These are phyloP conservation scores for sweet orange (Citrus sinensis) DNA, from an alignment of 345 rosid genomes.

Conservation along the genomic window DVS_A1.0 CM039169.1:4552001-4552500, in stretches of 20 bases:
- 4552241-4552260: background rate
- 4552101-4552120: background rate
- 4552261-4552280: background rate
- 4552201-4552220: background rate
- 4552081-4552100: background rate
- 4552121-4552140: background rate
- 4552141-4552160: background rate
- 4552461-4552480: background rate
- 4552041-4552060: background rate
- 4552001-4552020: slow-evolving; percentile 47
- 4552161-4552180: background rate
- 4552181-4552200: background rate
- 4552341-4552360: slow-evolving; percentile 99
- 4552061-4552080: background rate
- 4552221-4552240: background rate
- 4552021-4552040: slow-evolving; percentile 1
- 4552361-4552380: slow-evolving; percentile 94
- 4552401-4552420: slow-evolving; percentile 88
- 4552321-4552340: slow-evolving; percentile 78
- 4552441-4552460: slow-evolving; percentile 54
- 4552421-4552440: slow-evolving; percentile 92
- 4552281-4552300: background rate
- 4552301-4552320: background rate
- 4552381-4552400: slow-evolving; percentile 92
- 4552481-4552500: background rate